These are phyloP conservation scores for Pseudoscleropodium purum DNA, from an alignment of 225 moss, liverwort and hornwort species.

Conservation along the genomic window DNA sequence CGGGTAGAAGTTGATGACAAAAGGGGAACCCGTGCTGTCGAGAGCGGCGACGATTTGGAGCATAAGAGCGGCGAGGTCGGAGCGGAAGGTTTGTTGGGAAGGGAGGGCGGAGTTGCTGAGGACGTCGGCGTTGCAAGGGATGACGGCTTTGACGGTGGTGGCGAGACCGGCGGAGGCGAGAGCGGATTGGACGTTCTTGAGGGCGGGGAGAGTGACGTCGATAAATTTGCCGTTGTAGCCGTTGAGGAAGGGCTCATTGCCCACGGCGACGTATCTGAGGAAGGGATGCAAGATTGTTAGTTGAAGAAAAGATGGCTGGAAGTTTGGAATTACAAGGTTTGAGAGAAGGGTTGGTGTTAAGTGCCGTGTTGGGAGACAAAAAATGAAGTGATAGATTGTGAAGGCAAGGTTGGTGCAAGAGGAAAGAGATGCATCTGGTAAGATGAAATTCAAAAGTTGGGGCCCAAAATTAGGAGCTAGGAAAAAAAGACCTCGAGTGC, in stretches of 20 bases:
- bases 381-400: not conserved
- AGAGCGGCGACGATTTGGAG: slow-evolving; percentile 30
- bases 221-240: slow-evolving; percentile 52
- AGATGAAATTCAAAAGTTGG: not conserved
- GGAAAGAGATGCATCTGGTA: not conserved
- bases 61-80: slow-evolving; percentile 57
- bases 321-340: not conserved
- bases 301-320: not conserved
- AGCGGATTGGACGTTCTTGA: slow-evolving; percentile 67
- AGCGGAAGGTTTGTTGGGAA: slow-evolving; percentile 45
- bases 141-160: slow-evolving; percentile 41
- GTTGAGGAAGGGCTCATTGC: slow-evolving; percentile 86
- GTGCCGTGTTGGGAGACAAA: too few relatives aligned
- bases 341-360: not conserved
- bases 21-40: slow-evolving; percentile 54
- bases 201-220: slow-evolving; percentile 44
- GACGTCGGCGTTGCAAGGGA: slow-evolving; percentile 91
- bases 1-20: slow-evolving; percentile 78
- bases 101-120: slow-evolving; percentile 25
- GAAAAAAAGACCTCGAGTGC: not conserved
- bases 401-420: not conserved
- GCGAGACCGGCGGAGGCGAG: slow-evolving; percentile 47
- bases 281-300: not conserved
- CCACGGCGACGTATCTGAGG: slow-evolving; percentile 63
- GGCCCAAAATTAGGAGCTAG: not conserved